phyloP scores from a whole-genome alignment of 2,329 filamentous ascomycete genomes.

The Colletotrichum eleusines region DNA sequence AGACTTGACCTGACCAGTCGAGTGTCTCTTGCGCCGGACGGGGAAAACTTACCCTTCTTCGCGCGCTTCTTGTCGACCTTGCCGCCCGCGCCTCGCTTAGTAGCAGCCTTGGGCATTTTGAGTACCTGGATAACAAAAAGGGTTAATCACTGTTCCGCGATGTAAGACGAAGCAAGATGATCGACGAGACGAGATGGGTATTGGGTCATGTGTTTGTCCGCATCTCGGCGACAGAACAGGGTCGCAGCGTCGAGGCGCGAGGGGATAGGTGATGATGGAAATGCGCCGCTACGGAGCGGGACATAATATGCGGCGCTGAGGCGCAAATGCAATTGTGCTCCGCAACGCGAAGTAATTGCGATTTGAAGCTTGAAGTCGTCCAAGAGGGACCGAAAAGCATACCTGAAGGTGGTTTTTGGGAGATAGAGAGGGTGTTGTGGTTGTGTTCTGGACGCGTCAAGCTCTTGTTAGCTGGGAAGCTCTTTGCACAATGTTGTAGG shows the following conservation, averaged over 20 bases:
- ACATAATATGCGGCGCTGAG: slow-evolving; percentile 23
- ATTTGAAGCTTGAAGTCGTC: slow-evolving; percentile 53
- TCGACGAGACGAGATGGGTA: neutral
- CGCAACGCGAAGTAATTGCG: slow-evolving; percentile 49
- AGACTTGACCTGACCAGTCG: neutral
- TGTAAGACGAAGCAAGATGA: slow-evolving; percentile 12
- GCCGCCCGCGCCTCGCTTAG: slow-evolving; percentile 63
- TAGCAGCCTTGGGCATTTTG: slow-evolving; percentile 71
- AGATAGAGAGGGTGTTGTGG: slow-evolving; percentile 45
- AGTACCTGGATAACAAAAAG: slow-evolving; percentile 45
- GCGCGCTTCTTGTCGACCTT: slow-evolving; percentile 67
- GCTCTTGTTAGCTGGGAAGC: slow-evolving; percentile 46
- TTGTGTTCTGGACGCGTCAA: slow-evolving; percentile 49
- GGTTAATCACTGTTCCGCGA: slow-evolving; percentile 45
- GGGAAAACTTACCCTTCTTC: slow-evolving; percentile 68
- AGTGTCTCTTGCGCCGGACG: neutral
- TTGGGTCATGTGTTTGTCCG: slow-evolving; percentile 1
- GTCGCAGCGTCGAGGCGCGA: neutral
- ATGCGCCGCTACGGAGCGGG: slow-evolving; percentile 44
- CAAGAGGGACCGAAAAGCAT: slow-evolving; percentile 48
- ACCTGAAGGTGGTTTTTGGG: slow-evolving; percentile 50
- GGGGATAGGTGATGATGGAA: neutral
- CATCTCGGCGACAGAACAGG: neutral
- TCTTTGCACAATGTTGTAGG: slow-evolving; percentile 42
- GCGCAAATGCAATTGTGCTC: slow-evolving; percentile 57